Conservation (phyloP, 495 filamentous ascomycete genomes). For the Talaromyces borbonicus region DNA sequence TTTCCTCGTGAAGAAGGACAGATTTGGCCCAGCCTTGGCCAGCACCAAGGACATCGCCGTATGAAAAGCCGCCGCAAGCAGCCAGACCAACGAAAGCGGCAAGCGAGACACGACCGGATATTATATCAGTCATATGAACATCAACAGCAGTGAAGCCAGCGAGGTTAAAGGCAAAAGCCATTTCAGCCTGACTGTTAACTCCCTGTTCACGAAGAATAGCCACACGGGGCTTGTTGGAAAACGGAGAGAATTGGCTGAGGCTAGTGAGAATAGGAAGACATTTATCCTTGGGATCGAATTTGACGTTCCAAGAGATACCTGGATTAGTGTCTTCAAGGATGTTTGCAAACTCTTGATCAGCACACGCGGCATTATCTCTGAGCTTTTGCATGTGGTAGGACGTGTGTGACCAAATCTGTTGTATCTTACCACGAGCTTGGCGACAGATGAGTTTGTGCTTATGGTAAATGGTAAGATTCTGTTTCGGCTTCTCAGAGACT, state of each 20-base stretch:
- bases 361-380: constrained; percentile 79
- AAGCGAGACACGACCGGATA: constrained; percentile 64
- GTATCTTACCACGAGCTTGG: constrained; percentile 60
- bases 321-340: constrained; percentile 71
- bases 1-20: constrained; percentile 71
- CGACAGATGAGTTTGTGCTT: constrained; percentile 56
- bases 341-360: constrained; percentile 71
- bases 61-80: constrained; percentile 94
- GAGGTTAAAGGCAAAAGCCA: constrained; percentile 90
- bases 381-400: constrained; percentile 87
- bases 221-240: constrained; percentile 69
- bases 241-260: constrained; percentile 49
- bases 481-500: constrained; percentile 59
- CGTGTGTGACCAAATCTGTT: constrained; percentile 80
- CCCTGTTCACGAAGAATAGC: constrained; percentile 94
- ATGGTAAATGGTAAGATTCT: constrained; percentile 67
- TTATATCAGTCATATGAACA: constrained; percentile 94
- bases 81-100: constrained; percentile 77
- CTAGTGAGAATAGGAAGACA: constrained; percentile 58
- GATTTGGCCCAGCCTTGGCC: constrained; percentile 96
- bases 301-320: constrained; percentile 77
- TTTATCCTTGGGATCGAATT: constrained; percentile 70
- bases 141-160: constrained; percentile 89
- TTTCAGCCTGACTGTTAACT: constrained; percentile 90
- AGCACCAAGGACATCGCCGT: constrained; percentile 91